Conservation (phyloP, 2,329 filamentous ascomycete genomes). For the Magnaporthiopsis poae region DNA sequence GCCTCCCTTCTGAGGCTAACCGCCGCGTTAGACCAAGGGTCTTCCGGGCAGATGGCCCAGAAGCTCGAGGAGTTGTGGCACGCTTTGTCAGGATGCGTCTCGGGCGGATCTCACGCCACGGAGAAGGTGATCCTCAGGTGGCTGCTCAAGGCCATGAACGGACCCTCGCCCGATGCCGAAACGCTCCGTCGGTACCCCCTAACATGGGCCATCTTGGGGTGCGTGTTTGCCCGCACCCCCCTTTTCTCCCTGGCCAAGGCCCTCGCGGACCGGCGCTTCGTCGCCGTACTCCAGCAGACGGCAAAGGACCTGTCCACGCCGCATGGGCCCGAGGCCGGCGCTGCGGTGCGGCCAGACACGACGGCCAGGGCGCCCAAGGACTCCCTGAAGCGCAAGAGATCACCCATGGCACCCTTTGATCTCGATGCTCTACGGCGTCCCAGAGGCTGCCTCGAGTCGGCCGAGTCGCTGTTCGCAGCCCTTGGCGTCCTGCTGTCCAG, state of each 20-base stretch:
- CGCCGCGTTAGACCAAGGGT: slow-evolving; percentile 45
- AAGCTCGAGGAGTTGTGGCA: slow-evolving; percentile 42
- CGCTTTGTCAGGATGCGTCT: slow-evolving; percentile 30
- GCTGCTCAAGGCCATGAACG: slow-evolving; percentile 53
- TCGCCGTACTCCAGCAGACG: slow-evolving; percentile 55
- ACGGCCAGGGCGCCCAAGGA: slow-evolving; percentile 9
- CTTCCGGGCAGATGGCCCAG: slow-evolving; percentile 31
- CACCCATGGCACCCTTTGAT: slow-evolving; percentile 27
- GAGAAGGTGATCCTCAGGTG: slow-evolving; percentile 52
- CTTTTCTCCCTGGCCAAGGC: slow-evolving; percentile 60
- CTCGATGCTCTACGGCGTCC: slow-evolving; percentile 29
- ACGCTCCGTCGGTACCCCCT: slow-evolving; percentile 44
- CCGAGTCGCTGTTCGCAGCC: slow-evolving; percentile 38
- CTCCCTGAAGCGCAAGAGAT: slow-evolving; percentile 1
- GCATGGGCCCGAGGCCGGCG: slow-evolving; percentile 16
- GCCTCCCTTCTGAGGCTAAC: slow-evolving; percentile 39
- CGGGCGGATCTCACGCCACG: slow-evolving; percentile 38
- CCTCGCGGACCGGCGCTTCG: slow-evolving; percentile 60
- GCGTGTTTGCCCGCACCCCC: slow-evolving; percentile 55
- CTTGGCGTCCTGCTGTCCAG: slow-evolving; percentile 37
- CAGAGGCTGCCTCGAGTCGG: slow-evolving; percentile 34
- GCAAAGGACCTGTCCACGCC: slow-evolving; percentile 46
- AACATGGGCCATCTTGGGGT: slow-evolving; percentile 52
- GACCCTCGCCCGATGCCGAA: slow-evolving; percentile 35
- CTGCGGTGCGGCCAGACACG: background rate